These are phyloP conservation scores for Juncus effusus DNA, from an alignment of 176 grass and related monocot genomes.

Conservation along the genomic window DNA sequence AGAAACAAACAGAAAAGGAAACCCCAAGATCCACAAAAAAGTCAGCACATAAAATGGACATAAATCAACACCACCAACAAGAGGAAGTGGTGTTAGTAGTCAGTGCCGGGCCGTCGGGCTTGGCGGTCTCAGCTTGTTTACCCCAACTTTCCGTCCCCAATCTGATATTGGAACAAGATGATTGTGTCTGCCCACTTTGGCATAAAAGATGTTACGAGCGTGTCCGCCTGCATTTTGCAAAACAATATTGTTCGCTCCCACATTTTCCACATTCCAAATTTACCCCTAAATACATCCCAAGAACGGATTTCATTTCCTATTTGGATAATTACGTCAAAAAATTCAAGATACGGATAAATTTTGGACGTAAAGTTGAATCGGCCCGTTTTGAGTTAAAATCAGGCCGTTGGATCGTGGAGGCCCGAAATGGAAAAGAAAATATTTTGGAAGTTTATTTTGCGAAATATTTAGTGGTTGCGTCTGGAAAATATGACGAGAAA, in stretches of 20 bases:
- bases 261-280: conserved; percentile 29
- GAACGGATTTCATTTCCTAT: conserved; percentile 43
- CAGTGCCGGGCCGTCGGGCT: conserved; percentile 56
- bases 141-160: conserved; percentile 24
- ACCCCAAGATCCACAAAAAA: too few species aligned
- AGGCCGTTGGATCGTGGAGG: conserved; percentile 32
- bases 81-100: conserved; percentile 46
- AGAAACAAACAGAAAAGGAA: too few species aligned
- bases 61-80: neutral
- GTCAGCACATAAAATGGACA: too few species aligned
- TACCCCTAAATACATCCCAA: conserved; percentile 38
- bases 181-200: conserved; percentile 63
- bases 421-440: neutral
- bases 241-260: conserved; percentile 50
- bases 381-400: conserved; percentile 32
- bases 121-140: conserved; percentile 63
- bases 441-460: conserved; percentile 13
- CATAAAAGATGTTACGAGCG: conserved; percentile 67
- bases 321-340: conserved; percentile 49
- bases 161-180: conserved; percentile 66
- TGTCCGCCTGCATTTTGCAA: conserved; percentile 56
- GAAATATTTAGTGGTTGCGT: conserved; percentile 50
- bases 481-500: conserved; percentile 49
- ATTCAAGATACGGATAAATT: conserved; percentile 31
- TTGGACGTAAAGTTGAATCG: conserved; percentile 40